Percentiles rank a stretch among this genome's conserved stretches.
phyloP scores from a whole-genome alignment of 305 asterid genomes.

The Petunia hybrid region DNA sequence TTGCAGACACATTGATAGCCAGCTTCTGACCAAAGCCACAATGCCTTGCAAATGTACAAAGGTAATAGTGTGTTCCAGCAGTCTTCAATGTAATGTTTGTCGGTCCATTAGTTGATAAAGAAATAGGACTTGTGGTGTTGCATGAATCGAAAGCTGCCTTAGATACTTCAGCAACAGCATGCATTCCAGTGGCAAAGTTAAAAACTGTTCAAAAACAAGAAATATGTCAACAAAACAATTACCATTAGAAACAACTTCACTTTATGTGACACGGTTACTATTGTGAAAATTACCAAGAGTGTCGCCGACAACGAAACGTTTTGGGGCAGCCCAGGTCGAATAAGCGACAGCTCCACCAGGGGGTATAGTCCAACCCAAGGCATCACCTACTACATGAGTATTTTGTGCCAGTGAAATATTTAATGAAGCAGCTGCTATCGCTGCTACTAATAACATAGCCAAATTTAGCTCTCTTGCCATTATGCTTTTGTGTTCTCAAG shows the following conservation, averaged over 20 bases:
- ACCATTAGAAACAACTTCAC: neutral
- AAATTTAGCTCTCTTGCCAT: slow-evolving; percentile 48
- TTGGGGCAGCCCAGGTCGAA: slow-evolving; percentile 61
- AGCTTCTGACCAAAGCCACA: slow-evolving; percentile 54
- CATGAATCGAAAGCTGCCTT: slow-evolving; percentile 50
- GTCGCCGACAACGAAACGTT: slow-evolving; percentile 61
- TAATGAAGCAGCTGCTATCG: slow-evolving; percentile 45
- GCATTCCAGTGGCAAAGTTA: slow-evolving; percentile 47
- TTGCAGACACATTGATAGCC: slow-evolving; percentile 59
- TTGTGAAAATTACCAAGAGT: slow-evolving; percentile 48
- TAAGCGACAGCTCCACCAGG: slow-evolving; percentile 60
- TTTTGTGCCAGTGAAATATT: slow-evolving; percentile 57
- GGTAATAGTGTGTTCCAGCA: slow-evolving; percentile 56
- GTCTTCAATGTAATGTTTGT: slow-evolving; percentile 49
- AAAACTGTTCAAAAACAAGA: slow-evolving; percentile 33
- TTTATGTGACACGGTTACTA: neutral
- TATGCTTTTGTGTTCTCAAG: slow-evolving; percentile 37
- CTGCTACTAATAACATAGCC: slow-evolving; percentile 35
- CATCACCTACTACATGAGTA: slow-evolving; percentile 67
- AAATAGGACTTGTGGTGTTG: slow-evolving; percentile 49
- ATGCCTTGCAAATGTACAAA: slow-evolving; percentile 53
- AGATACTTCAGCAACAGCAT: slow-evolving; percentile 56
- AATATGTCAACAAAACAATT: neutral
- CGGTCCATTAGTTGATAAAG: slow-evolving; percentile 44
- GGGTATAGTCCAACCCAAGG: slow-evolving; percentile 65